Percentiles rank a stretch among this genome's conserved stretches.
These are phyloP conservation scores for Moesziomyces antarcticus DNA, from an alignment of 1,284 basidiomycete species.

Conservation along the genomic window DNA sequence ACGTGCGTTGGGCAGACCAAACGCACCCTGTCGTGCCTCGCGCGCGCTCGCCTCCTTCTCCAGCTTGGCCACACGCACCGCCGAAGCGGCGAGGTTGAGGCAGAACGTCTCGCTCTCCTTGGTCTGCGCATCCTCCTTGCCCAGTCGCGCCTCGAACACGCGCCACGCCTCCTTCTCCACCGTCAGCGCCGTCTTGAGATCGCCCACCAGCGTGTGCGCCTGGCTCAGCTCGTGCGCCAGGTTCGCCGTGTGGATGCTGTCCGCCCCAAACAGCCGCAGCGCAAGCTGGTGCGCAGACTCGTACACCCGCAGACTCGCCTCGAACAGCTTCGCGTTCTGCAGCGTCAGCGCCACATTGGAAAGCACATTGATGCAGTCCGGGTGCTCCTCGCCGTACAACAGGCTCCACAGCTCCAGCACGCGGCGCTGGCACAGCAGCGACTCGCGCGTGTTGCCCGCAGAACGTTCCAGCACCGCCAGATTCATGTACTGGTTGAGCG, in stretches of 20 bases:
- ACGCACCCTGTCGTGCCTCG: conserved; percentile 28
- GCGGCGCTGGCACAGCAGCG: conserved; percentile 71
- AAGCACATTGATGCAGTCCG: conserved; percentile 71
- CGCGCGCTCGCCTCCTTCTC: conserved; percentile 53
- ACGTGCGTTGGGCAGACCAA: conserved; percentile 17
- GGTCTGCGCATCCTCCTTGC: conserved; percentile 65
- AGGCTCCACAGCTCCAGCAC: conserved; percentile 71
- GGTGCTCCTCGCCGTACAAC: conserved; percentile 72
- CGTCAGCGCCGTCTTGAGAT: conserved; percentile 62
- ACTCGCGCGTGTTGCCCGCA: conserved; percentile 68
- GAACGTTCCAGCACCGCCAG: conserved; percentile 72
- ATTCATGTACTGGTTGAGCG: conserved; percentile 73
- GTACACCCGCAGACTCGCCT: conserved; percentile 56
- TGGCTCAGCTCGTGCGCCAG: conserved; percentile 65
- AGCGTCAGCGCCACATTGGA: conserved; percentile 67
- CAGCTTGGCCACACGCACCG: conserved; percentile 62
- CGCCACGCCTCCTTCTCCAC: conserved; percentile 64
- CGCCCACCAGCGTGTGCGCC: conserved; percentile 60
- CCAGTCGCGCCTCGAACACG: conserved; percentile 62
- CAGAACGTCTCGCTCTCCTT: conserved; percentile 65
- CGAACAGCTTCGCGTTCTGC: conserved; percentile 57
- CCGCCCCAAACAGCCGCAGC: conserved; percentile 56
- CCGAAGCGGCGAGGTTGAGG: conserved; percentile 57
- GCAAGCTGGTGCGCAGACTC: conserved; percentile 57
- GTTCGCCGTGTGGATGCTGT: conserved; percentile 65